Conservation (phyloP, 2,329 filamentous ascomycete species). For the Claviceps spartinae region DNA sequence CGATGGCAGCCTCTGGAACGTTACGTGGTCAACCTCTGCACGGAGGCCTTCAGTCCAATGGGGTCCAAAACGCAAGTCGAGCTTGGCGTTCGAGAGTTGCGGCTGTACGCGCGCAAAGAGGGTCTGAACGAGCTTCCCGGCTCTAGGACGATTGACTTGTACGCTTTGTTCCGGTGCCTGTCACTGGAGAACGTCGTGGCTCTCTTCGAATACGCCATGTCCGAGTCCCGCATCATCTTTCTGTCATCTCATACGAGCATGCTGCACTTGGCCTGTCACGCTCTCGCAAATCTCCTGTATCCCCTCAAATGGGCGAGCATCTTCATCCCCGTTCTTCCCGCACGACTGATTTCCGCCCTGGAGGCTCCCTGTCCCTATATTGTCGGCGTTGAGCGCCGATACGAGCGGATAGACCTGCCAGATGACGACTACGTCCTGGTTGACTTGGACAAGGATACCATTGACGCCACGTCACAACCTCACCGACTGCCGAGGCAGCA, state of each 20-base stretch:
- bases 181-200: constrained; percentile 87
- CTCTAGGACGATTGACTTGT: constrained; percentile 81
- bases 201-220: constrained; percentile 82
- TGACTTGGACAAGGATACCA: constrained; percentile 80
- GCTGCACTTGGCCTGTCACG: constrained; percentile 84
- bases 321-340: constrained; percentile 82
- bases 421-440: constrained; percentile 94
- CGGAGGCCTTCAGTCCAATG: constrained; percentile 82
- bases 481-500: constrained; percentile 73
- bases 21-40: constrained; percentile 93
- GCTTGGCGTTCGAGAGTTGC: constrained; percentile 74
- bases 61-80: constrained; percentile 94
- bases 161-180: constrained; percentile 78
- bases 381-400: constrained; percentile 85
- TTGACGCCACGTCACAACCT: constrained; percentile 73
- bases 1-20: constrained; percentile 93
- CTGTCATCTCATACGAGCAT: constrained; percentile 92
- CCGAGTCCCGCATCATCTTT: constrained; percentile 91
- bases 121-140: constrained; percentile 86
- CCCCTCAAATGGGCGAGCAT: constrained; percentile 88
- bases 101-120: constrained; percentile 85
- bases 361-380: constrained; percentile 96
- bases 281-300: constrained; percentile 75
- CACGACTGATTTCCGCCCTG: constrained; percentile 74
- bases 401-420: constrained; percentile 73